Conservation (phyloP, 257 asterid genomes). For the Nicotiana tomentosiformis region DNA sequence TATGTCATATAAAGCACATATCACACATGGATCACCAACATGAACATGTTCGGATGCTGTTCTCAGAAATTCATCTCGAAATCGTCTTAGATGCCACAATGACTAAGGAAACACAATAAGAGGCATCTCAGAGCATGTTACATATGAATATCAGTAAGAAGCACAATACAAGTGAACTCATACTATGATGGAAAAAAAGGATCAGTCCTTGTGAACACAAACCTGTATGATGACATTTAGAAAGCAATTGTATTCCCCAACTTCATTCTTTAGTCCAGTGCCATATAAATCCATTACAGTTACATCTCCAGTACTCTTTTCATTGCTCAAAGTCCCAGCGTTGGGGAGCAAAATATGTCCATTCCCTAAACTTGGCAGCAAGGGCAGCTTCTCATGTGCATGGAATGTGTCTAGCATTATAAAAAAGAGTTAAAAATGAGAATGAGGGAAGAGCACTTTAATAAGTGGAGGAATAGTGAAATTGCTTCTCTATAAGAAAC, state of each 20-base stretch:
- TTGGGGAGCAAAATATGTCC: slow-evolving; percentile 36
- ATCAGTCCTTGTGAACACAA: slow-evolving; percentile 15
- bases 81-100: slow-evolving; percentile 80
- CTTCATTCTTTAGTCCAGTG: slow-evolving; percentile 84
- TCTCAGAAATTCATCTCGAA: slow-evolving; percentile 80
- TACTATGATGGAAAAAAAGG: neutral
- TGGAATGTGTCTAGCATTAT: slow-evolving; percentile 48
- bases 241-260: slow-evolving; percentile 96
- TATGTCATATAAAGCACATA: slow-evolving; percentile 75
- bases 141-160: slow-evolving; percentile 15
- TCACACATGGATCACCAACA: slow-evolving; percentile 93
- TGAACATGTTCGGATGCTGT: slow-evolving; percentile 68
- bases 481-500: neutral
- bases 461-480: neutral
- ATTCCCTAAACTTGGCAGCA: slow-evolving; percentile 26
- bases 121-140: slow-evolving; percentile 14
- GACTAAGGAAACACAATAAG: slow-evolving; percentile 43
- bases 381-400: slow-evolving; percentile 44
- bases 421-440: slow-evolving; percentile 7
- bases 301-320: slow-evolving; percentile 22
- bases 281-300: slow-evolving; percentile 58
- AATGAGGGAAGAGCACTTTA: neutral
- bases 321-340: slow-evolving; percentile 24
- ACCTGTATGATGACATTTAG: slow-evolving; percentile 99
- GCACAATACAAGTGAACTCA: neutral